Base-by-base conservation (phyloP, 352 stramenopile species). In the Elongisporangium senticosum region DNA sequence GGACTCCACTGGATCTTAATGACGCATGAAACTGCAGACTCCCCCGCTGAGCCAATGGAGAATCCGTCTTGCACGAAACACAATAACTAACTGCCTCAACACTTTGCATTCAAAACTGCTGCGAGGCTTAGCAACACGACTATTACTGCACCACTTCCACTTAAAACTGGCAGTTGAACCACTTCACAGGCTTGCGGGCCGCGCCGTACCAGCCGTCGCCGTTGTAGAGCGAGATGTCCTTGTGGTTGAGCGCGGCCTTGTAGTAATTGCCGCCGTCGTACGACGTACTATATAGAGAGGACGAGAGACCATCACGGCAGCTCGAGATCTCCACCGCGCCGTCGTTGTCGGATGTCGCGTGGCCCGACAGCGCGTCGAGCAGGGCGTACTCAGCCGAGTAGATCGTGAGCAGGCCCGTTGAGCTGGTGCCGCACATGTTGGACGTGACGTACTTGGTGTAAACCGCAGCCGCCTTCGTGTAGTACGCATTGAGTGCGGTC, bases 151-250 rank as follows among this genome's bases (percentile, higher is more conserved):
- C 8, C 4, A 37, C 26, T 4, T 43, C 10, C 7, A 17, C 24
- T 56, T 74, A 79, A 21, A 74, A 66, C 43, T 70, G 61, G 49
- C 68, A 75, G 48, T 70, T 59, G 56, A 75, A 64, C 68, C 64
- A 75, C 50, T 75, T 69, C 39, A 75, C 56, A 23, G 68, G 68
- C 56, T 75, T 75, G 39, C 68, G 59, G 47, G 64, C 61, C 47
- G 54, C 56, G 37, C 68, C 68, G 55, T 58, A 72, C 50, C 51
- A 60, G 15, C 64, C 68, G 49, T 75, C 61, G 28, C 62, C 59
- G 50, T 72, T 60, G 17, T 56, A 58, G 54, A 75, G 67, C 37
- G 58, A 54, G 7, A 58, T 56, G 43, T 79, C 71, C 6, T 58
- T 51, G 53, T 79, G 71, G 52, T 79, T 79, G 39, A 79, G 59